Percentiles rank a stretch among this genome's conserved stretches.
phyloP scores from a whole-genome alignment of 768 basidiomycete genomes.

The Amanita brunnescens region DNA sequence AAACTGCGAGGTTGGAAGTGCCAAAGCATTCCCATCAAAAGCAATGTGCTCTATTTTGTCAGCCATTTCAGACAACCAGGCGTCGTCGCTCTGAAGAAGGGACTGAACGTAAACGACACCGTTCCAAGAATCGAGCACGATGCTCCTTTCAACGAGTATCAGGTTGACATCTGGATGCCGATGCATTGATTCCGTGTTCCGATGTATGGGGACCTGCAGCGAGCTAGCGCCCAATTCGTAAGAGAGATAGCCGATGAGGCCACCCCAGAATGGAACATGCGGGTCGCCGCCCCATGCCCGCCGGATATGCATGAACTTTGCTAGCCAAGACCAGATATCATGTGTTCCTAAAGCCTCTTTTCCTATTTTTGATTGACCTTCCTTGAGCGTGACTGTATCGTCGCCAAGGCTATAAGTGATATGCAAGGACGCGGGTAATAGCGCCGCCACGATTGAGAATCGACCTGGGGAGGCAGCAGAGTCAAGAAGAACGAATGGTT shows the following conservation, averaged over 20 bases:
- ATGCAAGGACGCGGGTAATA: constrained; percentile 43
- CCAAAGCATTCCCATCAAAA: background rate
- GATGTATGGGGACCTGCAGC: constrained; percentile 35
- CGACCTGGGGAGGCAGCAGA: constrained; percentile 70
- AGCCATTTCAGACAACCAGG: constrained; percentile 49
- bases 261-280: constrained; percentile 77
- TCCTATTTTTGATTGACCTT: constrained; percentile 23
- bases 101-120: constrained; percentile 56
- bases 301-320: constrained; percentile 52
- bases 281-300: constrained; percentile 38
- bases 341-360: constrained; percentile 35
- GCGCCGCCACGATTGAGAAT: constrained; percentile 62
- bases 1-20: constrained; percentile 1
- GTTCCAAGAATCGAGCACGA: constrained; percentile 52
- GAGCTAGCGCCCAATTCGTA: constrained; percentile 70
- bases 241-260: constrained; percentile 67
- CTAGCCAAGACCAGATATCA: constrained; percentile 71
- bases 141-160: constrained; percentile 69
- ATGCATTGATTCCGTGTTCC: constrained; percentile 11
- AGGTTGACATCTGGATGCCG: constrained; percentile 67
- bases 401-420: constrained; percentile 53
- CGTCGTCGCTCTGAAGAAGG: constrained; percentile 43
- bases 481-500: constrained; percentile 66
- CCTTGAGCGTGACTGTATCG: constrained; percentile 33
- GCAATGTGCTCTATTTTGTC: constrained; percentile 18